phyloP scores from a whole-genome alignment of 768 basidiomycete genomes.

The Dentipellis fragilis region DNA sequence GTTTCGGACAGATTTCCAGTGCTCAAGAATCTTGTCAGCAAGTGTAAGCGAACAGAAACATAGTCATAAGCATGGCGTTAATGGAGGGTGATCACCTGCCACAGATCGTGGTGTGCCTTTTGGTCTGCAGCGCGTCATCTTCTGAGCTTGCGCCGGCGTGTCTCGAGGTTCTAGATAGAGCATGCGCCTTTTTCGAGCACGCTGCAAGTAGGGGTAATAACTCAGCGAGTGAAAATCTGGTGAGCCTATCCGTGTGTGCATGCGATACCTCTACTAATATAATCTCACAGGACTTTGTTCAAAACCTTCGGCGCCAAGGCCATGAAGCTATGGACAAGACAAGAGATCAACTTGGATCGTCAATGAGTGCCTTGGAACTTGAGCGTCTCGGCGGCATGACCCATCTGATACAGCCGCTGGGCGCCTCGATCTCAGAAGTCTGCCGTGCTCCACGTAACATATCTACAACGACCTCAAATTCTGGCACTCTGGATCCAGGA shows the following conservation, averaged over 20 bases:
- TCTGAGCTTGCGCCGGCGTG: slow-evolving; percentile 27
- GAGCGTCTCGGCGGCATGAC: slow-evolving; percentile 26
- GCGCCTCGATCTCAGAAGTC: not conserved
- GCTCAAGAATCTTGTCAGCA: slow-evolving; percentile 59
- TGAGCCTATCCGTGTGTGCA: not conserved
- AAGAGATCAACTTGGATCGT: slow-evolving; percentile 3
- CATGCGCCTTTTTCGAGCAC: slow-evolving; percentile 22
- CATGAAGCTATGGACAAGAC: slow-evolving; percentile 19
- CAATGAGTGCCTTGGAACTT: slow-evolving; percentile 17
- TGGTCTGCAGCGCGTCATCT: slow-evolving; percentile 27
- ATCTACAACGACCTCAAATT: too few species aligned
- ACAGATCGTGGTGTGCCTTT: slow-evolving; percentile 34
- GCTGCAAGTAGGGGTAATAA: slow-evolving; percentile 16
- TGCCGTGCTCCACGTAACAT: too few species aligned
- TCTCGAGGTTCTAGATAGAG: slow-evolving; percentile 24
- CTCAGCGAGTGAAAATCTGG: slow-evolving; percentile 17
- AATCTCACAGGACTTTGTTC: slow-evolving; percentile 18
- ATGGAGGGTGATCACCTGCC: not conserved
- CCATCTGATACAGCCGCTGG: not conserved
- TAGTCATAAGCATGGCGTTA: not conserved
- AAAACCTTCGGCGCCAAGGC: slow-evolving; percentile 21
- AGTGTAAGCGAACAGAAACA: slow-evolving; percentile 34
- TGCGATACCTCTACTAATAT: not conserved
- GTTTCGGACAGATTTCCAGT: slow-evolving; percentile 39
- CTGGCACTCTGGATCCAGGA: not conserved